Evolutionary conservation across 2,329 filamentous ascomycete species (phyloP).

Genomic region (Claviceps digitariae): DNA sequence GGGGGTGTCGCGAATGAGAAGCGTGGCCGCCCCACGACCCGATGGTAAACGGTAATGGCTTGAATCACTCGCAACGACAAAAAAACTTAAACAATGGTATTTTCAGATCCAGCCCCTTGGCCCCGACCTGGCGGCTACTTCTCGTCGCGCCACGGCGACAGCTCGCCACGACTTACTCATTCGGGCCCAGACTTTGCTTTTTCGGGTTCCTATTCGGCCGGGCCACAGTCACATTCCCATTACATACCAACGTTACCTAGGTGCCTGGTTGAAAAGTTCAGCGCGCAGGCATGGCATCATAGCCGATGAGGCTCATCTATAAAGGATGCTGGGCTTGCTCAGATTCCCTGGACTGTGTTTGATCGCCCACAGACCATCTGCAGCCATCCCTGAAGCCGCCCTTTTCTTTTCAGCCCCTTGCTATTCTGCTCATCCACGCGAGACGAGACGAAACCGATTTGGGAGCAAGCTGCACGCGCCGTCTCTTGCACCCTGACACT

Average conservation of each 20-base stretch:
- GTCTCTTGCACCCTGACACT: background rate
- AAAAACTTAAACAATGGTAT: slow-evolving; percentile 1
- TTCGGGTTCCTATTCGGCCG: background rate
- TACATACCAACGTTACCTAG: background rate
- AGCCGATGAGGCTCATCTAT: background rate
- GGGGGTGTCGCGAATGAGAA: slow-evolving; percentile 2
- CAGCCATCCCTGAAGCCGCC: background rate
- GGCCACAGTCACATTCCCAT: background rate
- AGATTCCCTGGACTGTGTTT: background rate
- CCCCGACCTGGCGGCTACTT: background rate
- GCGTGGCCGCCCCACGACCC: slow-evolving; percentile 1
- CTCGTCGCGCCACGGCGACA: background rate
- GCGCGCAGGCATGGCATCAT: background rate
- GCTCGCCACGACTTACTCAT: background rate
- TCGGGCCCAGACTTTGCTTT: background rate
- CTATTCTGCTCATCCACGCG: background rate
- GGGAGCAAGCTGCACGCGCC: background rate
- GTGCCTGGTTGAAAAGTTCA: background rate
- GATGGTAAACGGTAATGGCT: background rate
- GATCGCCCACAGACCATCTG: background rate
- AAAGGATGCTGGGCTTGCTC: slow-evolving; percentile 2
- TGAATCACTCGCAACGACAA: background rate
- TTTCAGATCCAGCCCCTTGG: slow-evolving; percentile 2
- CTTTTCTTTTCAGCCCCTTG: background rate
- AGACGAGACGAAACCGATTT: background rate